phyloP scores from a whole-genome alignment of 441 rosid species.

The Bruguiera hainesii region DNA sequence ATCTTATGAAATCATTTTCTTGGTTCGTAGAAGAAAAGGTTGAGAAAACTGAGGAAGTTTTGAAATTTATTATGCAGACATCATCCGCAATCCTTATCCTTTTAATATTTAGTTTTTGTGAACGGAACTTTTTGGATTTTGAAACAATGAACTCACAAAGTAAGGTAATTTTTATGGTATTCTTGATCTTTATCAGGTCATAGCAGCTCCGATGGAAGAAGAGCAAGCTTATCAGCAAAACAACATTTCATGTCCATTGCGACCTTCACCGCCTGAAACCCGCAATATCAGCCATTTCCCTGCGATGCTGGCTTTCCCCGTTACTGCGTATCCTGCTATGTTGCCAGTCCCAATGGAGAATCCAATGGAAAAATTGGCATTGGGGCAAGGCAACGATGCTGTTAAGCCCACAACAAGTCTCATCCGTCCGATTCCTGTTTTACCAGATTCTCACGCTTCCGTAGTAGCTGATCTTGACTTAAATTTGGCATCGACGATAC shows the following conservation, averaged over 20 bases:
- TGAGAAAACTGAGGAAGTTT: too few relatives aligned
- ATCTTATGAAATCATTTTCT: too few relatives aligned
- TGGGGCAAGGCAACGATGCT: conserved; percentile 24
- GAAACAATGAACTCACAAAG: background rate
- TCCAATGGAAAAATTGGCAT: conserved; percentile 30
- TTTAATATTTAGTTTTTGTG: too few relatives aligned
- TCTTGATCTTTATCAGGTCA: conserved; percentile 26
- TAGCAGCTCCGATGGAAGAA: conserved; percentile 44
- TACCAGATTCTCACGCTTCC: conserved; percentile 25
- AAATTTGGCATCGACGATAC: conserved; percentile 27
- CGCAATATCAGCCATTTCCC: conserved; percentile 24
- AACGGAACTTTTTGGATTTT: background rate
- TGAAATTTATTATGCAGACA: too few relatives aligned
- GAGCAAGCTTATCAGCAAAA: conserved; percentile 28
- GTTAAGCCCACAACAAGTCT: conserved; percentile 20
- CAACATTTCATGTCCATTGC: conserved; percentile 15
- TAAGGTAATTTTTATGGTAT: background rate
- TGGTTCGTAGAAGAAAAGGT: too few relatives aligned
- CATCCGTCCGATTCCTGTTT: conserved; percentile 30
- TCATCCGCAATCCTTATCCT: too few relatives aligned
- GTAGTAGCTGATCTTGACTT: conserved; percentile 38
- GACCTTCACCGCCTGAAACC: conserved; percentile 26
- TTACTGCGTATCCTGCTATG: conserved; percentile 12
- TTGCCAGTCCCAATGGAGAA: conserved; percentile 33
- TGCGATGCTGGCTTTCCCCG: background rate